Evolutionary conservation across 352 stramenopile species (phyloP).

Genomic region (Elongisporangium anandrum): DNA sequence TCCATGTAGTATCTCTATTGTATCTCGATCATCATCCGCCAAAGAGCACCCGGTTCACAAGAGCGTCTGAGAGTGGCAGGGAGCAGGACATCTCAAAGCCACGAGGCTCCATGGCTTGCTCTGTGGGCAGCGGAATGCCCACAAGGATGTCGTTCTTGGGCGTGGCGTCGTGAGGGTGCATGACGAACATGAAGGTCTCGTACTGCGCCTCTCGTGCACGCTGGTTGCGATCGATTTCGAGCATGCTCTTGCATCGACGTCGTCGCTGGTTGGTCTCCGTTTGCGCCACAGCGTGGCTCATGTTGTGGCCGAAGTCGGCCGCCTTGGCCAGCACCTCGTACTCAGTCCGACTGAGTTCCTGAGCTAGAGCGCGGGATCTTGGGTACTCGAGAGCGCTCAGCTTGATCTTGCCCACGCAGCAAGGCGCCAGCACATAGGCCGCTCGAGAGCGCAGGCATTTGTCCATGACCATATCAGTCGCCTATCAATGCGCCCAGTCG

Average conservation of each 20-base stretch:
- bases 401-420: conserved; percentile 82
- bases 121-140: conserved; percentile 29
- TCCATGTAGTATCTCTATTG: not conserved
- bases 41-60: conserved; percentile 9
- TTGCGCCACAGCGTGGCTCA: conserved; percentile 29
- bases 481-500: conserved; percentile 10
- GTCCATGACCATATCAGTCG: conserved; percentile 79
- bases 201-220: conserved; percentile 50
- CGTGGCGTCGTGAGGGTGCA: conserved; percentile 62
- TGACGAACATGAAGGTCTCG: conserved; percentile 72
- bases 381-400: conserved; percentile 55
- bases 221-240: conserved; percentile 77
- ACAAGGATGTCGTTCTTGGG: conserved; percentile 85
- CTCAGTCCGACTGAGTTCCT: conserved; percentile 45
- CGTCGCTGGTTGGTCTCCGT: conserved; percentile 46
- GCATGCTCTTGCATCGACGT: conserved; percentile 72
- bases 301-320: conserved; percentile 67
- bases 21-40: not conserved
- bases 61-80: not conserved
- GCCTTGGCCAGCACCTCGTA: conserved; percentile 78
- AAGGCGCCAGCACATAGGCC: conserved; percentile 73
- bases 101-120: not conserved
- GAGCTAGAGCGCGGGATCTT: conserved; percentile 39
- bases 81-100: not conserved
- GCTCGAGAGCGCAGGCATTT: conserved; percentile 57